Evolutionary conservation across 2,329 filamentous ascomycete species (phyloP).

Genomic region (Sporothrix brasiliensis): DNA sequence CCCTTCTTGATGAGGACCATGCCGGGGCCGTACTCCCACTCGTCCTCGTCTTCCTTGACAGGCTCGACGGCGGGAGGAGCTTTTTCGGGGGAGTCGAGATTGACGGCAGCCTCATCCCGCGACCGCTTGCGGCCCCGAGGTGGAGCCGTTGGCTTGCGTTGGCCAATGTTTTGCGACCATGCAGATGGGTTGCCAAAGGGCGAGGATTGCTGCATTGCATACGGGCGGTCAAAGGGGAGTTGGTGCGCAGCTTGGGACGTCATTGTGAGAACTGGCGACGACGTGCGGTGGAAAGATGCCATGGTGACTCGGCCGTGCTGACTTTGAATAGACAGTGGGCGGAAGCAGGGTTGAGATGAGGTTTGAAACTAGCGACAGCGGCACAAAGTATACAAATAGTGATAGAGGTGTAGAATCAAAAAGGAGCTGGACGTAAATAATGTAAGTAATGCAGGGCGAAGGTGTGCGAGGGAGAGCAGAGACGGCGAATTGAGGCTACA

Average conservation of each 20-base stretch:
- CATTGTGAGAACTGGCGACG: conserved; percentile 55
- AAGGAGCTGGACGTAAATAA: not conserved
- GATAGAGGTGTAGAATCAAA: not conserved
- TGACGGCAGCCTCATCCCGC: conserved; percentile 70
- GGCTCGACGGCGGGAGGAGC: conserved; percentile 49
- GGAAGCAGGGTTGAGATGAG: not conserved
- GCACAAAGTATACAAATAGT: not conserved
- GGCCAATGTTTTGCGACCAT: conserved; percentile 41
- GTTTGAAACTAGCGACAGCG: not conserved
- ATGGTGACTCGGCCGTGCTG: conserved; percentile 40
- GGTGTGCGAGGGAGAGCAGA: not conserved
- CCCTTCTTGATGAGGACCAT: conserved; percentile 73
- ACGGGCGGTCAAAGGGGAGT: conserved; percentile 46
- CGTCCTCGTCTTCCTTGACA: conserved; percentile 61
- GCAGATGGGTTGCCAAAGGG: conserved; percentile 44
- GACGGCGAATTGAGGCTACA: conserved; percentile 5
- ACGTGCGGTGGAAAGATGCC: conserved; percentile 51
- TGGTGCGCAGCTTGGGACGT: conserved; percentile 50
- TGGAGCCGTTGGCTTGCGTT: conserved; percentile 36
- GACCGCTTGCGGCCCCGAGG: conserved; percentile 72
- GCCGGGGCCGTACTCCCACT: conserved; percentile 70
- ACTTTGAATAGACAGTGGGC: not conserved
- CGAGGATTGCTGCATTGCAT: conserved; percentile 47
- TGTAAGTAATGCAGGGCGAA: not conserved
- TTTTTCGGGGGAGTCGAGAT: conserved; percentile 63